A percentile compares a stretch with the other conserved stretches of the same genome.
These are phyloP conservation scores for Stipa capillata DNA, from an alignment of 176 grass and related monocot genomes.

Conservation along the genomic window DNA sequence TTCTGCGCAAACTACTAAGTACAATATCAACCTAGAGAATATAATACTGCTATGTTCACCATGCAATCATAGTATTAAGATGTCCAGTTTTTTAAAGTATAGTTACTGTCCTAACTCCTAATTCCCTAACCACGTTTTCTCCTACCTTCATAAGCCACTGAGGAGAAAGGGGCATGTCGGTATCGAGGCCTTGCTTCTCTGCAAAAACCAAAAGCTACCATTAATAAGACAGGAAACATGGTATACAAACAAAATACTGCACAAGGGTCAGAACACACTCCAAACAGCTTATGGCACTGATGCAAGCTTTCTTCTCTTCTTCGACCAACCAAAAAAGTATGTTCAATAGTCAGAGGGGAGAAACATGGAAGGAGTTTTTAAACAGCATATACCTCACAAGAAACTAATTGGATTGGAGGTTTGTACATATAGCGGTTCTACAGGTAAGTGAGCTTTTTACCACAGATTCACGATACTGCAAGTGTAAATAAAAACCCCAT, in stretches of 20 bases:
- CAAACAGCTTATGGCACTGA: neutral
- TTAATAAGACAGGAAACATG: neutral
- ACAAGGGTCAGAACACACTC: neutral
- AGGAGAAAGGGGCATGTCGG: constrained; percentile 91
- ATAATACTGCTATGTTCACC: neutral
- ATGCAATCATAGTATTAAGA: neutral
- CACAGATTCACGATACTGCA: neutral
- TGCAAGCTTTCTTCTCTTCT: neutral
- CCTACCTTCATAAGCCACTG: constrained; percentile 95
- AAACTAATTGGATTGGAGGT: neutral
- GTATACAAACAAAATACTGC: neutral
- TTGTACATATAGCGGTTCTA: neutral
- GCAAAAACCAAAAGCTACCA: constrained; percentile 21
- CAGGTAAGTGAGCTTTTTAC: neutral
- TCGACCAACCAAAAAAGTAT: neutral
- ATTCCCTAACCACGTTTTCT: constrained; percentile 36
- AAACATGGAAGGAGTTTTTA: neutral
- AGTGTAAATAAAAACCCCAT: neutral
- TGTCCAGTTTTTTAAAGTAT: neutral
- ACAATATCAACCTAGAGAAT: neutral
- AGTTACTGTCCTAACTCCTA: neutral
- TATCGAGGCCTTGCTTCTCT: constrained; percentile 69
- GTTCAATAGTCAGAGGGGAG: neutral
- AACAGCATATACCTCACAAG: neutral
- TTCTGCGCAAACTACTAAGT: neutral